A percentile compares a stretch with the other conserved stretches of the same genome.
phyloP scores from a whole-genome alignment of 768 basidiomycete genomes.

The Hypsizygus marmoreus region DNA sequence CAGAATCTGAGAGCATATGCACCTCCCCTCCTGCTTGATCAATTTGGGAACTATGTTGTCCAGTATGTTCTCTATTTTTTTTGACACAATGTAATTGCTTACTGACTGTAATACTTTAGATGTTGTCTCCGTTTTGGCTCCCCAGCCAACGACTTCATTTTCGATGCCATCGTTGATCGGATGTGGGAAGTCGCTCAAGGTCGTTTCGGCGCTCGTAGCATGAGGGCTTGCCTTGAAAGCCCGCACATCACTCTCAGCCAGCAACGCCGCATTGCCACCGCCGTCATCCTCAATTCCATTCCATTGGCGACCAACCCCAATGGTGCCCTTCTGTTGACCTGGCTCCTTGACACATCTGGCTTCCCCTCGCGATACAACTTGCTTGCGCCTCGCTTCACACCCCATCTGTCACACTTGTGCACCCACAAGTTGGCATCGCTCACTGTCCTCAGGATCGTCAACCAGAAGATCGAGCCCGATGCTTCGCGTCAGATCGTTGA shows the following conservation, averaged over 20 bases:
- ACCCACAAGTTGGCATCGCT: slow-evolving; percentile 97
- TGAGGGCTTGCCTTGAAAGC: slow-evolving; percentile 95
- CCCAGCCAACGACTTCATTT: slow-evolving; percentile 93
- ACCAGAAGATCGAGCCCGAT: slow-evolving; percentile 91
- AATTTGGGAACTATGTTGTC: slow-evolving; percentile 92
- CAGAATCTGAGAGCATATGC: slow-evolving; percentile 88
- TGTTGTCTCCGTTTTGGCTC: slow-evolving; percentile 90
- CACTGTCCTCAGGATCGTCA: slow-evolving; percentile 93
- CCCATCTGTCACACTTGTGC: slow-evolving; percentile 95
- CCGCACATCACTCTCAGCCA: slow-evolving; percentile 85
- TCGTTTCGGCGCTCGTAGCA: slow-evolving; percentile 95
- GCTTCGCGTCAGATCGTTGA: slow-evolving; percentile 87
- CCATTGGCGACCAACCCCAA: slow-evolving; percentile 98
- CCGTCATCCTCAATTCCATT: slow-evolving; percentile 95
- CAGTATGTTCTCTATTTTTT: slow-evolving; percentile 68
- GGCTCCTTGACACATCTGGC: slow-evolving; percentile 93
- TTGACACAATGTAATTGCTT: not conserved
- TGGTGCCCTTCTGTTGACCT: slow-evolving; percentile 92
- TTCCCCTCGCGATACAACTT: slow-evolving; percentile 96
- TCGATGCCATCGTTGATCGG: slow-evolving; percentile 96
- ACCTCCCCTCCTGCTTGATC: slow-evolving; percentile 91
- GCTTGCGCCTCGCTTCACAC: slow-evolving; percentile 93
- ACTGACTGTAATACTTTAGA: slow-evolving; percentile 36
- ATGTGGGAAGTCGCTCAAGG: slow-evolving; percentile 99
- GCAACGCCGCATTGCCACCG: slow-evolving; percentile 92